phyloP scores from a whole-genome alignment of 495 filamentous ascomycete genomes.

The Xylaria sp. region DNA sequence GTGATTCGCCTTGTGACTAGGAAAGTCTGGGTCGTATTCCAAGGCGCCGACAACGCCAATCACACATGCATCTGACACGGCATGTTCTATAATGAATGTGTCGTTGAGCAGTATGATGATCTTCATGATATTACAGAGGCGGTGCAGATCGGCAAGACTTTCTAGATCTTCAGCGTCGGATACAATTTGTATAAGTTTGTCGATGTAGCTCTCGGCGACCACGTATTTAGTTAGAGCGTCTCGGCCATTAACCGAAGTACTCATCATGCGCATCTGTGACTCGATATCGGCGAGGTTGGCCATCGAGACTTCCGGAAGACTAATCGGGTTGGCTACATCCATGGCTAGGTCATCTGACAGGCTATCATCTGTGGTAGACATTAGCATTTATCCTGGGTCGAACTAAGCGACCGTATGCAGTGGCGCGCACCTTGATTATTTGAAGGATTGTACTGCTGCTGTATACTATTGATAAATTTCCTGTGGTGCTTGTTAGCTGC shows the following conservation, averaged over 20 bases:
- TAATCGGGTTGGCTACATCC: conserved; percentile 70
- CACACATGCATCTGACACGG: conserved; percentile 87
- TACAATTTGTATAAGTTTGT: conserved; percentile 84
- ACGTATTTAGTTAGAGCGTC: conserved; percentile 91
- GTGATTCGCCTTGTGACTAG: conserved; percentile 98
- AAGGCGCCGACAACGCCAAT: conserved; percentile 94
- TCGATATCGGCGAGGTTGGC: conserved; percentile 84
- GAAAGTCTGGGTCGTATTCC: conserved; percentile 98
- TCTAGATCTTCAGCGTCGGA: conserved; percentile 89
- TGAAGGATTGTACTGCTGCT: conserved; percentile 59
- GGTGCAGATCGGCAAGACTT: conserved; percentile 82
- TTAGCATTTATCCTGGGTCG: conserved; percentile 15
- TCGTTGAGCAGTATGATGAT: conserved; percentile 93
- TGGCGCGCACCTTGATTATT: conserved; percentile 37
- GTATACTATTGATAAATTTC: conserved; percentile 89
- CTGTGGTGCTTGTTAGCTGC: conserved; percentile 49
- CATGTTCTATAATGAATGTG: conserved; percentile 88
- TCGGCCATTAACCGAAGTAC: conserved; percentile 74
- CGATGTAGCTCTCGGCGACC: conserved; percentile 82
- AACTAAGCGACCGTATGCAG: conserved; percentile 17
- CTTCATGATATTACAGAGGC: conserved; percentile 98
- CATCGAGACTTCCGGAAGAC: conserved; percentile 79
- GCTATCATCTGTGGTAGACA: conserved; percentile 73
- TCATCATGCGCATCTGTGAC: conserved; percentile 76
- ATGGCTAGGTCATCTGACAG: conserved; percentile 83